These are phyloP conservation scores for Filobasidium wieringae DNA, from an alignment of 768 basidiomycete genomes.

Conservation along the genomic window DNA sequence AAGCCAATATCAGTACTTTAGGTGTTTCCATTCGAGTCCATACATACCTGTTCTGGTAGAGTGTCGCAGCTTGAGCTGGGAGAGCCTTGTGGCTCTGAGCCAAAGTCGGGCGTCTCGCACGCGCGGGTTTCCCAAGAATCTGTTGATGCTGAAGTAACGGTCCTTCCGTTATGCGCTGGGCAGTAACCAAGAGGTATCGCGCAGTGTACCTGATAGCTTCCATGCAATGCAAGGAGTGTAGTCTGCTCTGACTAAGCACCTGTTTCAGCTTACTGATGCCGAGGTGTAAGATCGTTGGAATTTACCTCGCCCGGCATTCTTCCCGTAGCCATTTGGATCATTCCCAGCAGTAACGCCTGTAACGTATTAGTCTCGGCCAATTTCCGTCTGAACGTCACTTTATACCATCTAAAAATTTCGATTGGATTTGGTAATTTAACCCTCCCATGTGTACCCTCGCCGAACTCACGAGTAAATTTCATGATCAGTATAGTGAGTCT, in stretches of 20 bases:
- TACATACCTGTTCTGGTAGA: too few relatives aligned
- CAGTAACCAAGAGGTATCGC: neutral
- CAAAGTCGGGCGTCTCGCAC: too few relatives aligned
- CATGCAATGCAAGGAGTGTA: neutral
- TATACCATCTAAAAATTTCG: neutral
- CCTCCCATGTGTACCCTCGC: too few relatives aligned
- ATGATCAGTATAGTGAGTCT: neutral
- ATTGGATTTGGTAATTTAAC: too few relatives aligned
- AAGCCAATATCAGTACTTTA: too few relatives aligned
- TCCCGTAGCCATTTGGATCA: neutral
- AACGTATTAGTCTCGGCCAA: neutral
- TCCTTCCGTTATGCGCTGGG: neutral
- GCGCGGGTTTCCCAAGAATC: too few relatives aligned
- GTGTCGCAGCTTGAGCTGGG: too few relatives aligned
- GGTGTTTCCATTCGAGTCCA: too few relatives aligned
- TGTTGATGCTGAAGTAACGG: neutral
- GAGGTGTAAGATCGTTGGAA: neutral
- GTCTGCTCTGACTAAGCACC: neutral
- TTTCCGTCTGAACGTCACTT: neutral
- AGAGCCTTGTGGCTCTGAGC: too few relatives aligned
- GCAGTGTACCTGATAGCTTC: neutral
- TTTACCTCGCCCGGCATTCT: neutral
- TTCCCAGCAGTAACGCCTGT: neutral
- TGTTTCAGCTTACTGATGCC: neutral
- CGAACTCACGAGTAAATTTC: neutral